Percentiles rank a stretch among this genome's conserved stretches.
These are phyloP conservation scores for Phoma sp. DNA, from an alignment of 2,329 filamentous ascomycete genomes.

Conservation along the genomic window DNA sequence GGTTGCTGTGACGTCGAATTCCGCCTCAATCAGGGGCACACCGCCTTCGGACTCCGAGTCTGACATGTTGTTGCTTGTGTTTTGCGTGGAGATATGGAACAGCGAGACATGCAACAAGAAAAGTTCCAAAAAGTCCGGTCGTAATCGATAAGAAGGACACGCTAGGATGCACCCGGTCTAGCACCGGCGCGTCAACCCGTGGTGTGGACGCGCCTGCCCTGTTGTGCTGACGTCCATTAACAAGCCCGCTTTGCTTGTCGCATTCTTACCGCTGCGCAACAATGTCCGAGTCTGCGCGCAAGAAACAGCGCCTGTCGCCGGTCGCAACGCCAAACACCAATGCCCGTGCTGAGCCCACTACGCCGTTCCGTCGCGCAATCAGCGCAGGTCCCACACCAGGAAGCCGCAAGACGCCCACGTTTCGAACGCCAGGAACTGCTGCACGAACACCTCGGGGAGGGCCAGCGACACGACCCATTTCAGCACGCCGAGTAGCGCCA, in stretches of 20 bases:
- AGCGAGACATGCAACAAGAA: conserved; percentile 24
- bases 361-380: conserved; percentile 45
- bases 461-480: conserved; percentile 41
- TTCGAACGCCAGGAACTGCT: conserved; percentile 43
- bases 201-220: conserved; percentile 25
- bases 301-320: conserved; percentile 43
- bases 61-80: conserved; percentile 49
- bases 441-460: conserved; percentile 44
- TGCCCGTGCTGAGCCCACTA: conserved; percentile 31
- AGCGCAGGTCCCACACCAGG: conserved; percentile 44
- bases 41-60: conserved; percentile 53
- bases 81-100: conserved; percentile 26
- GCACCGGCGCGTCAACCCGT: conserved; percentile 22
- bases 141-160: conserved; percentile 39
- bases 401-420: conserved; percentile 39
- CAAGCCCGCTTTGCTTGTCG: conserved; percentile 19
- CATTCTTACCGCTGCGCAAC: conserved; percentile 14
- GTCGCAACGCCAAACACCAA: conserved; percentile 32
- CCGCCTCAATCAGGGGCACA: conserved; percentile 53
- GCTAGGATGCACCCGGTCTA: conserved; percentile 7
- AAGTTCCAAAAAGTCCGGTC: conserved; percentile 28
- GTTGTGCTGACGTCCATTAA: conserved; percentile 24
- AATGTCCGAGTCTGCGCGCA: conserved; percentile 48
- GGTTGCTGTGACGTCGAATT: conserved; percentile 43
- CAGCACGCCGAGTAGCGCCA: conserved; percentile 50